Base-by-base conservation (phyloP, 2,329 filamentous ascomycete genomes). In the Fusarium temperatum region DNA sequence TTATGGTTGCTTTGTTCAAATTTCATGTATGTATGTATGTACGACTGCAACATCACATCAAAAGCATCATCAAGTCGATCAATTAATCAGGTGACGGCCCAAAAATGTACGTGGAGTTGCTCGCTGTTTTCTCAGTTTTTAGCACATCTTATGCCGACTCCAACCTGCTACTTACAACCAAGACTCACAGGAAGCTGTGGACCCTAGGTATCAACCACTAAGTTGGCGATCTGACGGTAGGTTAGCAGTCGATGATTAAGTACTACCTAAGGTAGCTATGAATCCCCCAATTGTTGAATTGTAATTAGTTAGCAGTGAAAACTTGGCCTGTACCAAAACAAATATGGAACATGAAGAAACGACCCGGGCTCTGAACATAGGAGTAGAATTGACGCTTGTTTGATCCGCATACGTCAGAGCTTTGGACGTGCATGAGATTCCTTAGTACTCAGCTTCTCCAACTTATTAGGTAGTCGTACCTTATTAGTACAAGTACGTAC, bases 121-220 rank as follows among this genome's bases (percentile, higher is more conserved):
- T 45, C 32, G 28, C 39, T 45, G 32, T 56, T 39, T 50, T 30
- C 24, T 48, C 53, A 53, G 64, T 45, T 51, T 66, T 66, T 66
- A 55, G 47, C 57, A 55, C 47, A 59, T 50, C 51, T 62, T 70
- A 58, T 62, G 41, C 62, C 61, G 51, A 55, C 60, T 70, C 54
- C 61, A 71, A 59, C 54, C 69, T 62, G 45, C 38, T 50, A 28
- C 32, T 67, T 11, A 38, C 24, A 39, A 50, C 22, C 24, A 30
- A 50, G 11, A 50, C 28, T 30, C 20, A 45, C 13, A 45, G 28
- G 50, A 20, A 57, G 28, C 54, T 32, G 39, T 36, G 55, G 51
- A 36, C 35, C 44, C 32, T 30, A 30, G 30, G 30, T 30, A 30
- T 30, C 30, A 30, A 12, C 30, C 11, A 30, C 30, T 30, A 9